Percentiles rank a stretch among this genome's conserved stretches.
These are phyloP conservation scores for Gossypium gossypioides DNA, from an alignment of 441 rosid genomes.

Conservation along the genomic window DNA sequence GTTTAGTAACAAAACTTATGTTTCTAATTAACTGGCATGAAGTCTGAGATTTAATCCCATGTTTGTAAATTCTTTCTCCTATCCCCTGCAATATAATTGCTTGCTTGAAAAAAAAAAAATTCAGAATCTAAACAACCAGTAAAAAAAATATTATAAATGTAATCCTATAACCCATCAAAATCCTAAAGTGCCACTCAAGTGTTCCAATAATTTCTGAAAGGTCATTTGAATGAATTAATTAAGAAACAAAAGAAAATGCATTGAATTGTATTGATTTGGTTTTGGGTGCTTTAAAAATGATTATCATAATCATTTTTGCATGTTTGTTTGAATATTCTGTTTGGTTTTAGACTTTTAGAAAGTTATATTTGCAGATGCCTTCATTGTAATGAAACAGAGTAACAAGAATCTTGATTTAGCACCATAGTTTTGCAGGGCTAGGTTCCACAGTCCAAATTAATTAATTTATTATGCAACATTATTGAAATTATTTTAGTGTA, in stretches of 20 bases:
- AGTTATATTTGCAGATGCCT: neutral
- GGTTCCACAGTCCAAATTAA: neutral
- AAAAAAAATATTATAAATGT: neutral
- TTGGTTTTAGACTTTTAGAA: neutral
- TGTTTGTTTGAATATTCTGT: slow-evolving; percentile 7
- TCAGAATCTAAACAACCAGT: neutral
- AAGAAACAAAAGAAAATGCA: neutral
- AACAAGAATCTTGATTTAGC: neutral
- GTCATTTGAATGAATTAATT: neutral
- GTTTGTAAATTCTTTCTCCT: no score
- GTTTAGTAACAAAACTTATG: no score
- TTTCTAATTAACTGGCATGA: no score
- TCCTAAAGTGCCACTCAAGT: neutral
- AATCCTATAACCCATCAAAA: neutral
- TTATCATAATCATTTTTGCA: neutral
- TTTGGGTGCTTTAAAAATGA: neutral
- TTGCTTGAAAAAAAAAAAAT: no score
- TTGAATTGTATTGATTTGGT: neutral
- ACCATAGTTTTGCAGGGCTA: neutral
- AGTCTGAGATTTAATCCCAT: no score
- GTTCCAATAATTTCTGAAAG: neutral
- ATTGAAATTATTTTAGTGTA: neutral
- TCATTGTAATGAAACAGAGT: neutral
- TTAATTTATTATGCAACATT: neutral
- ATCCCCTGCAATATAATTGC: no score